Conservation (phyloP, 2,329 filamentous ascomycete species). For the Penicillium expansum region DNA sequence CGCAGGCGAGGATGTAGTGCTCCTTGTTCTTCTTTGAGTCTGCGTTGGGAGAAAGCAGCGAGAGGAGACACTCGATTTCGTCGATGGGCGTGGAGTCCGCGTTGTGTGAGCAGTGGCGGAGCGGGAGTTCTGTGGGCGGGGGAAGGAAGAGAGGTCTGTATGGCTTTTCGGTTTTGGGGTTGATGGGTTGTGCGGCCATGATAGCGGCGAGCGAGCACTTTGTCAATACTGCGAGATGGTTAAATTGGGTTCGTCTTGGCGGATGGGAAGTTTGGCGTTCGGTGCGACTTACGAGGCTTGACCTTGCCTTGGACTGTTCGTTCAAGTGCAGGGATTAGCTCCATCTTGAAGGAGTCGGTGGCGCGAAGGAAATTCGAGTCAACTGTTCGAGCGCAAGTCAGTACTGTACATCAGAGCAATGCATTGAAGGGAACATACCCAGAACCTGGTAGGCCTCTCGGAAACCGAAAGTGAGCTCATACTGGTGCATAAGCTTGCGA, state of each 20-base stretch:
- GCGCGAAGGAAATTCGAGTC: conserved; percentile 83
- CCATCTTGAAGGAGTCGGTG: conserved; percentile 82
- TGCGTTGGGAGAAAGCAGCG: conserved; percentile 40
- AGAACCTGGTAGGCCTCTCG: conserved; percentile 92
- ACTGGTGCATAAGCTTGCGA: conserved; percentile 91
- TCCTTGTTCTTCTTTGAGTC: conserved; percentile 48
- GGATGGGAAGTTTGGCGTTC: neutral
- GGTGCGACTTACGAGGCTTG: conserved; percentile 65
- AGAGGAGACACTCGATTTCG: conserved; percentile 46
- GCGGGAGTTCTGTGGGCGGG: conserved; percentile 44
- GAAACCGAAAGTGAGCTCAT: conserved; percentile 82
- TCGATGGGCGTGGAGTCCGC: conserved; percentile 43
- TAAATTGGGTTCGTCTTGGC: conserved; percentile 3
- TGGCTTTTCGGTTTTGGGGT: conserved; percentile 40
- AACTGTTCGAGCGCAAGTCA: conserved; percentile 49
- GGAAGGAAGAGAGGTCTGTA: conserved; percentile 45
- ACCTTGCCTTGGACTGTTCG: conserved; percentile 82
- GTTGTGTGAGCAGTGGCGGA: conserved; percentile 50
- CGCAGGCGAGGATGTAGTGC: conserved; percentile 48
- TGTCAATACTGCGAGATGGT: conserved; percentile 63
- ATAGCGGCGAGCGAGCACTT: conserved; percentile 56
- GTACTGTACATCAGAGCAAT: conserved; percentile 12
- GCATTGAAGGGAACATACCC: conserved; percentile 45
- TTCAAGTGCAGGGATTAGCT: conserved; percentile 72
- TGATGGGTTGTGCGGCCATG: conserved; percentile 39